phyloP scores from a whole-genome alignment of 805 yeast genomes.

The Cyberlindnera americana region DNA sequence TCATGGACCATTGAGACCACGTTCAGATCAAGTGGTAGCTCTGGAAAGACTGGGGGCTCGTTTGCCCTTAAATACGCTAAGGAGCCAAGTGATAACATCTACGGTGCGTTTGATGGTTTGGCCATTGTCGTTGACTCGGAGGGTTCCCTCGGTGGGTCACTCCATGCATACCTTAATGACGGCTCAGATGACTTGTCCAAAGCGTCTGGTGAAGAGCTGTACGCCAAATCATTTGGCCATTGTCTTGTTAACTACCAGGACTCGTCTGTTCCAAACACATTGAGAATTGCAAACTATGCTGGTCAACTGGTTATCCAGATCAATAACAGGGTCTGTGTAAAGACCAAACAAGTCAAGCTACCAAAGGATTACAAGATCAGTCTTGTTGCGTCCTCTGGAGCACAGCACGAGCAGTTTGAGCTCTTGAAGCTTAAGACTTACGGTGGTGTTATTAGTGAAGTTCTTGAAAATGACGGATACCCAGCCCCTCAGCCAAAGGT shows the following conservation, averaged over 20 bases:
- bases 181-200: conserved; percentile 39
- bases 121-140: conserved; percentile 55
- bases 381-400: conserved; percentile 45
- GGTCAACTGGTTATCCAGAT: conserved; percentile 60
- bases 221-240: conserved; percentile 43
- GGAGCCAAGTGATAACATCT: conserved; percentile 34
- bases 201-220: conserved; percentile 20
- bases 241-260: conserved; percentile 61
- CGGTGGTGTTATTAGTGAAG: conserved; percentile 49
- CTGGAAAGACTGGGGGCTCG: conserved; percentile 52
- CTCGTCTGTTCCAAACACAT: conserved; percentile 64
- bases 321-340: conserved; percentile 68
- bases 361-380: conserved; percentile 48
- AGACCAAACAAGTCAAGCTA: conserved; percentile 51
- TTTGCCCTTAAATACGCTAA: conserved; percentile 39
- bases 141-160: conserved; percentile 43
- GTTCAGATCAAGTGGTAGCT: conserved; percentile 55
- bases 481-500: conserved; percentile 44
- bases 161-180: conserved; percentile 60
- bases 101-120: conserved; percentile 65
- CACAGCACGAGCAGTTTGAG: conserved; percentile 58
- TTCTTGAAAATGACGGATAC: conserved; percentile 54
- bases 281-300: conserved; percentile 59
- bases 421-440: conserved; percentile 55
- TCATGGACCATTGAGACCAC: conserved; percentile 60